Evolutionary conservation across 1,284 basidiomycete genomes (phyloP), one percentile per base, ranked within the genome.

Genomic region (Cystobasidium pallidum): DNA sequence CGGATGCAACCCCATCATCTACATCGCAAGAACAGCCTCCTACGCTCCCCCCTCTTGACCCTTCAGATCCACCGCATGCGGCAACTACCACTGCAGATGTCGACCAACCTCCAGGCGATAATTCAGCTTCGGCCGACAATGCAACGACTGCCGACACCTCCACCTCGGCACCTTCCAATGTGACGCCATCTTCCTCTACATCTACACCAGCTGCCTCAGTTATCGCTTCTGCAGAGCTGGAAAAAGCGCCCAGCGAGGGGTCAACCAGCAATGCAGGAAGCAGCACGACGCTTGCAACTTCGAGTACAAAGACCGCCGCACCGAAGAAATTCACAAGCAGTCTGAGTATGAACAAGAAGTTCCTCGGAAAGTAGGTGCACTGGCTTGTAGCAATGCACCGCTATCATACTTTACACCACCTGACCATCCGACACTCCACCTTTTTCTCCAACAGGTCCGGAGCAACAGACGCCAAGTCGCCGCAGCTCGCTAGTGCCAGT

Each of bases 311-410:
- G 11, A 43, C 49, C 3, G 34, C 66, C 3, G 39, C 86, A 0
- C 87, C 88, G 58, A 94, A 93, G 85, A 88, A 90, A 78, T 95
- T 94, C 81, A 70, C 68, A 54, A 90, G 84, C 78, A 86, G 91
- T 34, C 86, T 91, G 76, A 92, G 91, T 80, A 91, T 95, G 82
- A 94, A 91, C 84, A 94, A 93, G 86, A 92, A 91, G 81, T 96
- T 95, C 81, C 84, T 95, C 61, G 90, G 91, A 83, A 93, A 94
- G 84, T 89, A 88, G 66, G 81, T 78, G 10, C 3, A 15, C 51
- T n/a, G n/a, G n/a, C n/a, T n/a, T n/a, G n/a, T n/a, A n/a, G n/a
- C n/a, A n/a, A n/a, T n/a, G n/a, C n/a, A n/a, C n/a, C n/a, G n/a
- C n/a, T n/a, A n/a, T n/a, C n/a, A n/a, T n/a, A n/a, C n/a, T n/a